Evolutionary conservation across 2,329 filamentous ascomycete species (phyloP), one percentile per base, ranked within the genome.

Genomic region (Ophiocordyceps unilateralis): DNA sequence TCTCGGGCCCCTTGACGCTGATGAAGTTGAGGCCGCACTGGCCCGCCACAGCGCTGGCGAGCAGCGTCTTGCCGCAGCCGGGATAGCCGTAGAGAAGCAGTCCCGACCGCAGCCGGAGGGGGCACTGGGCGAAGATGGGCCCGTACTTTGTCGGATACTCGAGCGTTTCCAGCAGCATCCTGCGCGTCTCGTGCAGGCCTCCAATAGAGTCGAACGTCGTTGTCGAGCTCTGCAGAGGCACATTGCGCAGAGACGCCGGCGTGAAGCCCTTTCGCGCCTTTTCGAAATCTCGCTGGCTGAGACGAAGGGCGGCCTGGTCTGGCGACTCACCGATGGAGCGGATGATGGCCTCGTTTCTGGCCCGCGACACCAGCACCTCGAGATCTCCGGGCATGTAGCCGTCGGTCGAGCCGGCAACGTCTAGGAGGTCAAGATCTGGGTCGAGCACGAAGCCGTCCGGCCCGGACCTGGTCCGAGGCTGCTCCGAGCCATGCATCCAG

Each of bases 11-110:
- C 64, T 98, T 98, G 55, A 98, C 91, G 36, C 81, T 88, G 61
- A 98, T 98, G 62, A 98, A 98, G 61, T 98, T 98, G 47, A 98
- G 77, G 0, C 89, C 89, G 55, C 89, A 96, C 64, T 98, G 91
- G 44, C 89, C 89, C 12, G 93, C 91, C n/a, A 98, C 89, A 1
- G 91, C 91, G 45, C 85, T 93, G 19, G 93, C 91, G 10, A 98
- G 76, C 9, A 98, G 72, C 0, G 91, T 98, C 64, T 98, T 98
- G 47, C 93, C 93, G 55, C 91, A 96, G 2, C 91, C 91, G 0
- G 91, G 91, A 54, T 83, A 96, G 23, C 91, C 91, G 57, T 98
- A 98, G 0, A 98, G 72, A 4, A 98, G 70, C 2, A 98, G 71
- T 43, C 91, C 91, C 8, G 89, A 96, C 11, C 91, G 85, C 5